Conservation (phyloP, 768 basidiomycete species). For the Sporobolomyces pararoseus region DNA sequence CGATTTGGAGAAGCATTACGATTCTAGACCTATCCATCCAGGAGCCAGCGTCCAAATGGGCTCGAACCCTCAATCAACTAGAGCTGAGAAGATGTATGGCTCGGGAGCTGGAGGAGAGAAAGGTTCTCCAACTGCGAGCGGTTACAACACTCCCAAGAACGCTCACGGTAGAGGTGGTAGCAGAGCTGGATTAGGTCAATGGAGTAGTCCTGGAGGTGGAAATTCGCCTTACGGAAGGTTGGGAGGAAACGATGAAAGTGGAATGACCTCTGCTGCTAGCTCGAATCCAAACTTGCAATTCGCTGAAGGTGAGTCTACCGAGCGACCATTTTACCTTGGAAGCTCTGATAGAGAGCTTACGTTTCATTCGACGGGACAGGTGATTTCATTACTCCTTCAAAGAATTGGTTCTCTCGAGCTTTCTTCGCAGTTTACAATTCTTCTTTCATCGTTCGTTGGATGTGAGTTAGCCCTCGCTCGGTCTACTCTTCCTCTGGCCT, state of each 20-base stretch:
- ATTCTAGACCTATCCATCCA: conserved; percentile 27
- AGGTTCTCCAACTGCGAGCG: conserved; percentile 12
- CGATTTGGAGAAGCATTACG: conserved; percentile 20
- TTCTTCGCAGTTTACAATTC: conserved; percentile 35
- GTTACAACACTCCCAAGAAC: conserved; percentile 17
- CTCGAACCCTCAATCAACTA: not conserved
- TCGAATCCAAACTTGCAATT: conserved; percentile 39
- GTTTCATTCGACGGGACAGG: not conserved
- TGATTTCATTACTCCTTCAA: conserved; percentile 24
- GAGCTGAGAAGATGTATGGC: conserved; percentile 34
- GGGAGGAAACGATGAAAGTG: conserved; percentile 17
- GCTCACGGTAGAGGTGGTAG: not conserved
- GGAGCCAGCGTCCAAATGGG: conserved; percentile 22
- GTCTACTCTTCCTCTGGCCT: not conserved
- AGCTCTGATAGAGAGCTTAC: not conserved
- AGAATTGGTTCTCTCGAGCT: conserved; percentile 31
- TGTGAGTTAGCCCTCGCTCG: conserved; percentile 39
- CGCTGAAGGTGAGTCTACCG: conserved; percentile 30
- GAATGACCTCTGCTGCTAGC: conserved; percentile 21
- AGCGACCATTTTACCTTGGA: not conserved
- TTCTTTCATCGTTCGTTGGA: conserved; percentile 50
- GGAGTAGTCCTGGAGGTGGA: conserved; percentile 26
- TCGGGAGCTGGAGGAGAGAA: conserved; percentile 15
- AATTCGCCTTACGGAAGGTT: conserved; percentile 38
- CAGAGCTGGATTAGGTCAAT: conserved; percentile 32